Evolutionary conservation across 371 early-diverging fungal genomes (phyloP).

Genomic region (Mortierella sp.): DNA sequence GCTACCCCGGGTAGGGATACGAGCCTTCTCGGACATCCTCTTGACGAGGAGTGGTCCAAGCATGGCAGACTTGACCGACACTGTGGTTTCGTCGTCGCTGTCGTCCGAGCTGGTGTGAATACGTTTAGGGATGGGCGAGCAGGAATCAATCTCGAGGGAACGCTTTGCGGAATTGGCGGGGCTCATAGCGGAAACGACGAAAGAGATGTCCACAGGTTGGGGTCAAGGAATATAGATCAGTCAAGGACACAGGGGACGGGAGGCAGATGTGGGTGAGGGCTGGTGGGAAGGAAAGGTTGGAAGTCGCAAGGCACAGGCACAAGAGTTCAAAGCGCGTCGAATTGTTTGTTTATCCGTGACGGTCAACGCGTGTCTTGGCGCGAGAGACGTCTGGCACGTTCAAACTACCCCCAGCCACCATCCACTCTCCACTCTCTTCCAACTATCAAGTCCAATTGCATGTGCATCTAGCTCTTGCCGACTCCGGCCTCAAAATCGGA

Average conservation of each 20-base stretch:
- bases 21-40: conserved; percentile 73
- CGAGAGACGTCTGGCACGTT: too few relatives aligned
- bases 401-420: too few relatives aligned
- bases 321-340: neutral
- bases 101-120: conserved; percentile 5
- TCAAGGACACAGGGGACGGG: too few relatives aligned
- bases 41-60: conserved; percentile 63
- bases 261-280: too few relatives aligned
- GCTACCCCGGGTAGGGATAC: conserved; percentile 85
- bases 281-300: too few relatives aligned
- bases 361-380: neutral
- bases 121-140: conserved; percentile 14
- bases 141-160: conserved; percentile 17
- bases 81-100: neutral
- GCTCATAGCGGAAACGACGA: conserved; percentile 15
- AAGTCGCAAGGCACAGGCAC: neutral
- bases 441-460: too few relatives aligned
- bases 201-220: neutral
- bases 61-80: conserved; percentile 6
- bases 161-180: conserved; percentile 29
- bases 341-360: conserved; percentile 1
- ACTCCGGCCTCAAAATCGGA: too few relatives aligned
- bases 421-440: too few relatives aligned
- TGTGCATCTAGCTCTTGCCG: too few relatives aligned
- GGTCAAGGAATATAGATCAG: neutral